A percentile compares a stretch with the other conserved stretches of the same genome.
Conservation (phyloP, 1,284 basidiomycete species). For the Sporisorium iseilematis-ciliati region DNA sequence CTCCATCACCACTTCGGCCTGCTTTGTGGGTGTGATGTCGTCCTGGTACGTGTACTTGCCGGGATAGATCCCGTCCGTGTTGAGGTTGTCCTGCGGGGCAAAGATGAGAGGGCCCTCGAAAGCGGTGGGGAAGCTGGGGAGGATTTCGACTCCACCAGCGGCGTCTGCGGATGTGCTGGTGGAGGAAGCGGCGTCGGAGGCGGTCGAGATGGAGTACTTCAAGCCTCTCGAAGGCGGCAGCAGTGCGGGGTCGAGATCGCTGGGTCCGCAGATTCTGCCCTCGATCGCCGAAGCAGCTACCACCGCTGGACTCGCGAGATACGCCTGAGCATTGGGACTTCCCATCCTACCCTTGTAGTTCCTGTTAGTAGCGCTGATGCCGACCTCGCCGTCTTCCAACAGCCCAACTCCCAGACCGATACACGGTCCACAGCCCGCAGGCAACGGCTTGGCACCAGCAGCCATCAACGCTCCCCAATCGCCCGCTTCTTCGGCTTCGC, state of each 20-base stretch:
- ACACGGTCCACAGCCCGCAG: slow-evolving; percentile 96
- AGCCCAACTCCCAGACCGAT: slow-evolving; percentile 94
- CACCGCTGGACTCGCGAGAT: slow-evolving; percentile 94
- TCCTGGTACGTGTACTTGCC: slow-evolving; percentile 99
- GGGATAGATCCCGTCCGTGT: slow-evolving; percentile 98
- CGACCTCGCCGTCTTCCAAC: slow-evolving; percentile 91
- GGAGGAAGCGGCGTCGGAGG: slow-evolving; percentile 59
- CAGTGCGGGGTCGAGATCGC: slow-evolving; percentile 74
- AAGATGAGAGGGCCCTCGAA: slow-evolving; percentile 91
- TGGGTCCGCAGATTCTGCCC: slow-evolving; percentile 88
- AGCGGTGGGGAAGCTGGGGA: slow-evolving; percentile 76
- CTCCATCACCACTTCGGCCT: slow-evolving; percentile 95
- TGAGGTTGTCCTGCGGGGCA: slow-evolving; percentile 95
- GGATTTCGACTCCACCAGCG: slow-evolving; percentile 44
- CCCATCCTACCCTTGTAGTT: slow-evolving; percentile 99
- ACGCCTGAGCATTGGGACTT: slow-evolving; percentile 91
- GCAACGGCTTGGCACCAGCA: slow-evolving; percentile 90
- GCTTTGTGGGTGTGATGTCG: slow-evolving; percentile 93
- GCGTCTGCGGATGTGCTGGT: slow-evolving; percentile 50
- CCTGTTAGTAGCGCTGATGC: slow-evolving; percentile 97
- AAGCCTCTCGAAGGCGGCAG: slow-evolving; percentile 74
- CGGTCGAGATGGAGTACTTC: slow-evolving; percentile 70
- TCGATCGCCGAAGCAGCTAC: slow-evolving; percentile 94
- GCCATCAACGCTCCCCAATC: slow-evolving; percentile 89
- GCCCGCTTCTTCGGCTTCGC: slow-evolving; percentile 85